phyloP scores from a whole-genome alignment of 2,329 filamentous ascomycete genomes.

The Dendrostoma leiphaemia region DNA sequence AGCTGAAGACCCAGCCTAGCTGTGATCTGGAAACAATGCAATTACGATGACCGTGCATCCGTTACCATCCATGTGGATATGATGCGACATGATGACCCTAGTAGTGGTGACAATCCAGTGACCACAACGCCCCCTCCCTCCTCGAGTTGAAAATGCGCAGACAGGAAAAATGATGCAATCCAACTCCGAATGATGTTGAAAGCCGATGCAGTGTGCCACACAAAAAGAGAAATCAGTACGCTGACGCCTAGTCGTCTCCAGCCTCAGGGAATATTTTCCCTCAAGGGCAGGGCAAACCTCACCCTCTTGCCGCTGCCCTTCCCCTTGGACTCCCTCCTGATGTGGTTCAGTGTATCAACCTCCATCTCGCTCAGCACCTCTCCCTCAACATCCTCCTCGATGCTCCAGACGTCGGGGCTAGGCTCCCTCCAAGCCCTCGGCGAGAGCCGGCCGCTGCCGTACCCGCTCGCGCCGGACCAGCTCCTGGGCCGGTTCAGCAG shows the following conservation, averaged over 20 bases:
- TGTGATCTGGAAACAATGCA: too few species aligned
- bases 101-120: too few species aligned
- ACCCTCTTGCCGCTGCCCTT: slow-evolving; percentile 58
- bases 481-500: slow-evolving; percentile 29
- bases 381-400: slow-evolving; percentile 58
- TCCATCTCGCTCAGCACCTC: slow-evolving; percentile 45
- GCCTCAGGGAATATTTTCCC: slow-evolving; percentile 28
- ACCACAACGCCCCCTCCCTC: too few species aligned
- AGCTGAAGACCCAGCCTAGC: too few species aligned
- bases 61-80: too few species aligned
- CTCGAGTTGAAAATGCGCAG: too few species aligned
- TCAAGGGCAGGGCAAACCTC: slow-evolving; percentile 49
- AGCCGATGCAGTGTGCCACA: too few species aligned
- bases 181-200: too few species aligned
- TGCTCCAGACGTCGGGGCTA: slow-evolving; percentile 59
- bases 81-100: too few species aligned
- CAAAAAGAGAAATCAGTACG: too few species aligned
- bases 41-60: too few species aligned
- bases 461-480: slow-evolving; percentile 20
- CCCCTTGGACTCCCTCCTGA: slow-evolving; percentile 40
- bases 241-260: background rate
- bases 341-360: slow-evolving; percentile 27
- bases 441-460: slow-evolving; percentile 35
- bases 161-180: too few species aligned
- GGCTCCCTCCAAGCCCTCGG: slow-evolving; percentile 55